These are phyloP conservation scores for Porpolomopsis calyptriformis DNA, from an alignment of 768 basidiomycete species.

Conservation along the genomic window DNA sequence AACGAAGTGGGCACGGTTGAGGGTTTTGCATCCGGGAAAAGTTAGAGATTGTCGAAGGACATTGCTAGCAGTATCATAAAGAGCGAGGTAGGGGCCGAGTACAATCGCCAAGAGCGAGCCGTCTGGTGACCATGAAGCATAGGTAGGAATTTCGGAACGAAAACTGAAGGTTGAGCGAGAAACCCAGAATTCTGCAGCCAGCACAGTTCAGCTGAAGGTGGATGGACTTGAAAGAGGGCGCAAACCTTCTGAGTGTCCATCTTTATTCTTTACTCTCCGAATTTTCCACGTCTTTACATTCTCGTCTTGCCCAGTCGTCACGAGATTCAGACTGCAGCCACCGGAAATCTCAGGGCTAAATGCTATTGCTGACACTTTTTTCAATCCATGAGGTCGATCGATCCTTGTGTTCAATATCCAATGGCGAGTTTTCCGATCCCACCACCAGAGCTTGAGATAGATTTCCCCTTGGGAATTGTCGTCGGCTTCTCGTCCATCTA, in stretches of 20 bases:
- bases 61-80: slow-evolving; percentile 66
- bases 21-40: slow-evolving; percentile 39
- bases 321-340: slow-evolving; percentile 34
- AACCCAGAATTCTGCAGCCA: slow-evolving; percentile 61
- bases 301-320: slow-evolving; percentile 69
- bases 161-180: slow-evolving; percentile 61
- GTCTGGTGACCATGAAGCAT: slow-evolving; percentile 74
- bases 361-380: slow-evolving; percentile 48
- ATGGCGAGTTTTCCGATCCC: slow-evolving; percentile 51
- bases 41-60: slow-evolving; percentile 49
- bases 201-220: not conserved
- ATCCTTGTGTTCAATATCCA: slow-evolving; percentile 84
- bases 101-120: slow-evolving; percentile 74
- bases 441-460: slow-evolving; percentile 86
- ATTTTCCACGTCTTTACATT: slow-evolving; percentile 75
- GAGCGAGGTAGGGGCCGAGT: slow-evolving; percentile 50
- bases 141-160: slow-evolving; percentile 54
- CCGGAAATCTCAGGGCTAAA: slow-evolving; percentile 49
- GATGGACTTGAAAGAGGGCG: slow-evolving; percentile 8
- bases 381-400: slow-evolving; percentile 72
- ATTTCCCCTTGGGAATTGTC: slow-evolving; percentile 55
- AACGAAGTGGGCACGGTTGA: slow-evolving; percentile 48
- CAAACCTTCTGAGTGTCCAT: slow-evolving; percentile 44
- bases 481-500: slow-evolving; percentile 65
- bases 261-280: slow-evolving; percentile 34